Evolutionary conservation across 176 grass and related monocot species (phyloP).

Genomic region (Carex kokanica): DNA sequence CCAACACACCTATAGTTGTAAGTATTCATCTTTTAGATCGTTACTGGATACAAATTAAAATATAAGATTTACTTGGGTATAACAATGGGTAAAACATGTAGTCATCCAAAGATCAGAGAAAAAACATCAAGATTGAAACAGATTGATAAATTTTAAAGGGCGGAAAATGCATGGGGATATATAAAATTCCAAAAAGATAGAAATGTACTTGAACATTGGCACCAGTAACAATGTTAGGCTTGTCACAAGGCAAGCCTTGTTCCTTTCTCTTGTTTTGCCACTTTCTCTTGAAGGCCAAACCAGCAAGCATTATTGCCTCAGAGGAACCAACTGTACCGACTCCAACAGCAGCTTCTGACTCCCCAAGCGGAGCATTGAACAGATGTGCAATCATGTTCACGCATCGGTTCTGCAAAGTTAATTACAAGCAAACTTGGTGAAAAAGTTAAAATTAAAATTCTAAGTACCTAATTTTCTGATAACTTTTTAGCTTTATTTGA

Average conservation of each 20-base stretch:
- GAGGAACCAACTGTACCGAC: conserved; percentile 83
- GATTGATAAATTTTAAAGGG: neutral
- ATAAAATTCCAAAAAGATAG: neutral
- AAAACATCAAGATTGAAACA: neutral
- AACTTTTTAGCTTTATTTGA: neutral
- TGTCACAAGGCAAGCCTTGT: conserved; percentile 78
- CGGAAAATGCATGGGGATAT: neutral
- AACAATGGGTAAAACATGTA: neutral
- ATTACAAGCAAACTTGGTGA: neutral
- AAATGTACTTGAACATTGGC: conserved; percentile 61
- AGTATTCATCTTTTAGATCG: neutral
- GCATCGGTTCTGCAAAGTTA: conserved; percentile 59
- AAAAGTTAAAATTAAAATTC: neutral
- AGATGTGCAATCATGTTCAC: conserved; percentile 93
- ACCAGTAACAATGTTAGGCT: conserved; percentile 87
- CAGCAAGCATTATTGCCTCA: conserved; percentile 91
- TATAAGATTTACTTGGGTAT: neutral
- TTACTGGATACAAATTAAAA: neutral
- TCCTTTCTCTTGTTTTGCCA: conserved; percentile 88
- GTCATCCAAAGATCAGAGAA: no score
- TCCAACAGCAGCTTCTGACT: conserved; percentile 57
- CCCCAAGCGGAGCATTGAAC: conserved; percentile 75
- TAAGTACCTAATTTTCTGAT: neutral
- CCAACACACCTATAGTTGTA: conserved; percentile 66
- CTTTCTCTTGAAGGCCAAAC: conserved; percentile 71